Evolutionary conservation across 192 early-diverging fungal species (phyloP).

Genomic region (Coemansia sp.): DNA sequence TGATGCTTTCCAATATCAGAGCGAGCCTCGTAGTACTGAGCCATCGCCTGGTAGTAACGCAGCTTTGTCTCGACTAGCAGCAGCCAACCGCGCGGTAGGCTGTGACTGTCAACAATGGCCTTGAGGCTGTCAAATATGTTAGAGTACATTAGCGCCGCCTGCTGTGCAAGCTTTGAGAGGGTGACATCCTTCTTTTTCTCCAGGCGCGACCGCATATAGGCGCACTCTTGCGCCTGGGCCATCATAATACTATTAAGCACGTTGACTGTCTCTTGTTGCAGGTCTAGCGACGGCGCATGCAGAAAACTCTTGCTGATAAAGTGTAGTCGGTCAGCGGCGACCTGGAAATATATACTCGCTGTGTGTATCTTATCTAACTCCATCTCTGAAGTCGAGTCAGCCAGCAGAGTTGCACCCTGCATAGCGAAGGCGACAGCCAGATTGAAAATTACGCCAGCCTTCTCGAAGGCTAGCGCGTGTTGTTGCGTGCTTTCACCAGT

Average conservation of each 20-base stretch:
- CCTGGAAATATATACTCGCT: slow-evolving; percentile 89
- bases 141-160: slow-evolving; percentile 73
- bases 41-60: slow-evolving; percentile 81
- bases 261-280: slow-evolving; percentile 88
- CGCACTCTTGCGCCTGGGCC: slow-evolving; percentile 93
- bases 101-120: slow-evolving; percentile 63
- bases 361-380: slow-evolving; percentile 66
- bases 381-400: slow-evolving; percentile 54
- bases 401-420: slow-evolving; percentile 42
- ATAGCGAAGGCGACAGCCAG: slow-evolving; percentile 76
- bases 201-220: slow-evolving; percentile 77
- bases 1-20: slow-evolving; percentile 74
- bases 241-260: slow-evolving; percentile 83
- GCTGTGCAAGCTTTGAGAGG: slow-evolving; percentile 88
- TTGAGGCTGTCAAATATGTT: slow-evolving; percentile 71
- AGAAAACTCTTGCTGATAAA: slow-evolving; percentile 99
- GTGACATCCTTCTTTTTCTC: slow-evolving; percentile 87
- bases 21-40: slow-evolving; percentile 82
- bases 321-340: slow-evolving; percentile 87
- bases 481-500: slow-evolving; percentile 74
- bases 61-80: slow-evolving; percentile 85
- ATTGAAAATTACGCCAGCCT: slow-evolving; percentile 94
- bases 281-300: slow-evolving; percentile 90
- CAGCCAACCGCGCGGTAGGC: slow-evolving; percentile 81
- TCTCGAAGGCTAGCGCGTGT: slow-evolving; percentile 94